phyloP scores from a whole-genome alignment of 2,329 filamentous ascomycete species.

The Sclerotinia minor region DNA sequence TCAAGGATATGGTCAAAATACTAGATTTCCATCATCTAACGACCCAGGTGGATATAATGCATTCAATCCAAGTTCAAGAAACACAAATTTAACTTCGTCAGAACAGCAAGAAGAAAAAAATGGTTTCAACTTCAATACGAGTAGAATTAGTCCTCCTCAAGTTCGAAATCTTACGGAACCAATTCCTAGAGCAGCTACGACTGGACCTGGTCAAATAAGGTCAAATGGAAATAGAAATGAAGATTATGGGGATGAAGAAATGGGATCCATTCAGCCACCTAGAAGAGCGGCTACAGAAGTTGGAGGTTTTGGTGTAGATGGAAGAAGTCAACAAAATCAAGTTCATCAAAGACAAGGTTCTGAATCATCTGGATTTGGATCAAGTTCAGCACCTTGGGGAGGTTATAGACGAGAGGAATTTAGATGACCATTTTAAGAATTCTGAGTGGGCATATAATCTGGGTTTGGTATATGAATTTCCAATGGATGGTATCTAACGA shows the following conservation, averaged over 20 bases:
- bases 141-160: not conserved
- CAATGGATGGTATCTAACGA: not conserved
- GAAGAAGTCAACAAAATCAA: not conserved
- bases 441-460: not conserved
- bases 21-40: not conserved
- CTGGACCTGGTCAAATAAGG: not conserved
- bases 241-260: conserved; percentile 14
- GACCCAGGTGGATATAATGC: not conserved
- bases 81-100: not conserved
- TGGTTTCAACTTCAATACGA: not conserved
- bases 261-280: not conserved
- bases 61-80: not conserved
- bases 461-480: not conserved
- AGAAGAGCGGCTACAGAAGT: conserved; percentile 13
- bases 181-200: conserved; percentile 12
- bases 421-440: not conserved
- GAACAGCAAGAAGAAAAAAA: not conserved
- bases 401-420: conserved; percentile 2
- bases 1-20: conserved; percentile 8
- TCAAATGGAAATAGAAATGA: not conserved
- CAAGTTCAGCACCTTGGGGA: not conserved
- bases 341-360: conserved; percentile 1
- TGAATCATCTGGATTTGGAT: not conserved
- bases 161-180: conserved; percentile 9
- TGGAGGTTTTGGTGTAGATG: not conserved